phyloP scores from a whole-genome alignment of 768 basidiomycete species.

The Tylopilus felleus region DNA sequence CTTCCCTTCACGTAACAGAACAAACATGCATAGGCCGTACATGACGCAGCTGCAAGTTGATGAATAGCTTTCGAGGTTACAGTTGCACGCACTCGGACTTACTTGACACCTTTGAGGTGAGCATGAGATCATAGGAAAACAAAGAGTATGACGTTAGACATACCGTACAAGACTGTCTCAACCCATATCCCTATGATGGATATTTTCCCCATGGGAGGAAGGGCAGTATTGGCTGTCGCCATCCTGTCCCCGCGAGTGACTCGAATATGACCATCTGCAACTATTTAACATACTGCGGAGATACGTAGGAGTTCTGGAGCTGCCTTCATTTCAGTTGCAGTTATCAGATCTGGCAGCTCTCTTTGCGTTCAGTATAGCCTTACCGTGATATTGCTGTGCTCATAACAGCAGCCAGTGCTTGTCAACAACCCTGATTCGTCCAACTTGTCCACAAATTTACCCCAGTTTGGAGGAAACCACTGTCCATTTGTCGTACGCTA shows the following conservation, averaged over 20 bases:
- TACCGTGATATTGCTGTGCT: no score
- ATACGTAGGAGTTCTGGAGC: no score
- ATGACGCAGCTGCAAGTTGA: neutral
- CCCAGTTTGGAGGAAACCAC: no score
- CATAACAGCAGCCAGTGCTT: no score
- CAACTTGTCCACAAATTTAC: no score
- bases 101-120: neutral
- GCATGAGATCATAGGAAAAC: neutral
- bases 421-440: no score
- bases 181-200: neutral
- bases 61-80: neutral
- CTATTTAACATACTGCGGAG: neutral
- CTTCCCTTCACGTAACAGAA: neutral
- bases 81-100: neutral
- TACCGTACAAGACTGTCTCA: neutral
- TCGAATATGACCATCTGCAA: no score
- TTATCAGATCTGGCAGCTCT: no score
- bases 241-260: neutral
- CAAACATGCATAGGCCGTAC: neutral
- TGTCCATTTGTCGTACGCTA: no score
- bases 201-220: neutral
- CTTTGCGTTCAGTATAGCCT: no score
- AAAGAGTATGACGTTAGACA: neutral
- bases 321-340: no score
- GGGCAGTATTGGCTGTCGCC: neutral